Evolutionary conservation across 179 eudicot genomes (phyloP), one percentile per base, ranked within the genome.

Genomic region (Beta corolliflora): DNA sequence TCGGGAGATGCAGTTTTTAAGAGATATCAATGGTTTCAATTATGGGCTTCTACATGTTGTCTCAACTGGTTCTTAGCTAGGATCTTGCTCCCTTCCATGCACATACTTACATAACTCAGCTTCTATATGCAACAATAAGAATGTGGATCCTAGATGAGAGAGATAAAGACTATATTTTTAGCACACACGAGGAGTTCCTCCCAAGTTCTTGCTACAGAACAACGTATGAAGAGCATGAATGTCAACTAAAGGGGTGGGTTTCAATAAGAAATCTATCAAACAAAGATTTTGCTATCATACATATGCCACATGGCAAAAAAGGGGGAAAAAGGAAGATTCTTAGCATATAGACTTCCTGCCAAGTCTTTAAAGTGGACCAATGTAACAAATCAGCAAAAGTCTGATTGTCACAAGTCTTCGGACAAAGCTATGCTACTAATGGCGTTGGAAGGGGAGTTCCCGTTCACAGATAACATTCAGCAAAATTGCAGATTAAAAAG

Each of bases 1-100:
- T 19, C 88, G 79, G 14, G 87, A 67, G 3, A 93, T 88, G 82
- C 88, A 84, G n/a, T n/a, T n/a, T n/a, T n/a, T n/a, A n/a, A n/a
- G n/a, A 73, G 93, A 78, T 46, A 93, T 85, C 76, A 94, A 55
- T 81, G 97, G 89, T 68, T 88, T 90, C 58, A 94, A 86, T 79
- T 88, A 84, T 21, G 86, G 52, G 79, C 91, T 91, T 78, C 75
- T 82, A 79, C 89, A 91, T 76, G 93, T 88, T 48, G 91, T 84
- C 31, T 94, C 91, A 59, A 91, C 87, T 8, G 96, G 89, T 88
- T 94, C 98, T 61, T 74, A 90, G 83, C 73, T 84, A 1, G 83
- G 73, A 81, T 94, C 95, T 94, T 94, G 79, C 93, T 94, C 96
- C 94, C 87, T 89, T 93, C 93, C 96, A 91, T 91, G 87, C 89